A percentile compares a stretch with the other conserved stretches of the same genome.
Evolutionary conservation across 2,329 filamentous ascomycete genomes (phyloP).

Genomic region (Fusarium albidum): DNA sequence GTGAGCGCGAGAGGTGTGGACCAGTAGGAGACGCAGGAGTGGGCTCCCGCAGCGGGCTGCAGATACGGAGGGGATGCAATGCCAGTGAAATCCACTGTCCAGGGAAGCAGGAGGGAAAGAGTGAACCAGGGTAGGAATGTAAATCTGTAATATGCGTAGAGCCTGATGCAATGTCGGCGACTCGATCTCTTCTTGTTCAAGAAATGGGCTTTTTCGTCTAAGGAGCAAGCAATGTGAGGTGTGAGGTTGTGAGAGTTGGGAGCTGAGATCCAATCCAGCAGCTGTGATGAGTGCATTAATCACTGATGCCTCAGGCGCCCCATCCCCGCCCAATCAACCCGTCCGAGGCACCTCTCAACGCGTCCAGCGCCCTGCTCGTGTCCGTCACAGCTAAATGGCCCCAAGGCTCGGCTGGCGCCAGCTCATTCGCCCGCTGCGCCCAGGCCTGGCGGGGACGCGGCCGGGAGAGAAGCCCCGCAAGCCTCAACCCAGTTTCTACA

Average conservation of each 20-base stretch:
- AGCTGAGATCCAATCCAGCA: background rate
- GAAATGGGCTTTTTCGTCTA: background rate
- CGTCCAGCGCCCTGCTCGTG: conserved; percentile 10
- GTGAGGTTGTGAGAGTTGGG: conserved; percentile 8
- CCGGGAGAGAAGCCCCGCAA: conserved; percentile 16
- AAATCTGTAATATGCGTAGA: background rate
- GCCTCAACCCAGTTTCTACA: conserved; percentile 21
- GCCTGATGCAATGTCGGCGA: background rate
- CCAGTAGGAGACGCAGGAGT: conserved; percentile 11
- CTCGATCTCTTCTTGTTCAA: background rate
- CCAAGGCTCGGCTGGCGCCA: conserved; percentile 2
- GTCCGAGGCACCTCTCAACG: conserved; percentile 18
- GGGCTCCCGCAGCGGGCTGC: conserved; percentile 7
- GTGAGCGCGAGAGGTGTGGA: conserved; percentile 27
- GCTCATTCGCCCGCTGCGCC: conserved; percentile 24
- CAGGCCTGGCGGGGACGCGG: conserved; percentile 30
- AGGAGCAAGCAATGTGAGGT: background rate
- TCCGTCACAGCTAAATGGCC: conserved; percentile 23
- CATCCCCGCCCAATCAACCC: conserved; percentile 4
- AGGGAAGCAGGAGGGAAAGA: background rate
- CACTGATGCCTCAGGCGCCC: conserved; percentile 23
- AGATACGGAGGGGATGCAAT: background rate
- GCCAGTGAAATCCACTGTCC: too few species aligned
- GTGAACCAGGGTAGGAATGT: conserved; percentile 6
- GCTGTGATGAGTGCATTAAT: background rate